These are phyloP conservation scores for Gaultheria prostrata DNA, from an alignment of 148 eudicot genomes.

Conservation along the genomic window DNA sequence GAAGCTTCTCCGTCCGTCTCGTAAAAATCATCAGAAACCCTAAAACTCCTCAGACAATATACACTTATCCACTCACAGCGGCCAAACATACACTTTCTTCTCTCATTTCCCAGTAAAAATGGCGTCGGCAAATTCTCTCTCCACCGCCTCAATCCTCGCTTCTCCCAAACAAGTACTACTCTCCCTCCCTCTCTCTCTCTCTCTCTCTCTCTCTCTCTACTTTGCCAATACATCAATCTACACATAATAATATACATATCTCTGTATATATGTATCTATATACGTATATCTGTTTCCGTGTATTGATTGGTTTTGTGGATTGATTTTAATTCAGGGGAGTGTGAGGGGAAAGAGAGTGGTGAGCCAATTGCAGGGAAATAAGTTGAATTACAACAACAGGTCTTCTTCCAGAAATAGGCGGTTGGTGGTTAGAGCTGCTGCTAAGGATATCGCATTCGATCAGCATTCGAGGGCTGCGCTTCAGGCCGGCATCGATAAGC, in stretches of 20 bases:
- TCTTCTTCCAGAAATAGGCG: conserved; percentile 31
- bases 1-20: conserved; percentile 17
- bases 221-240: not conserved
- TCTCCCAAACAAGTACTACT: conserved; percentile 46
- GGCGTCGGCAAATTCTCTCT: conserved; percentile 85
- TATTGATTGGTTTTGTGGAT: conserved; percentile 7
- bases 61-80: conserved; percentile 17
- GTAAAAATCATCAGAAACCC: conserved; percentile 14
- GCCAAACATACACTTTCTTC: not conserved
- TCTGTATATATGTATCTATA: not conserved
- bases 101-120: conserved; percentile 22
- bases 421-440: conserved; percentile 66
- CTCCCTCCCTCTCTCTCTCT: not conserved
- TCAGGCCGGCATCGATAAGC: conserved; percentile 92
- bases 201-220: not conserved
- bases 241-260: not conserved
- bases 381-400: conserved; percentile 38
- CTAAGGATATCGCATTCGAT: conserved; percentile 85
- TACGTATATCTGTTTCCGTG: not conserved
- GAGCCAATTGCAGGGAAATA: conserved; percentile 58
- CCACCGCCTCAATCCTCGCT: conserved; percentile 71
- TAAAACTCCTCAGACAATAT: not conserved
- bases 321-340: conserved; percentile 35
- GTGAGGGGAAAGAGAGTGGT: conserved; percentile 45
- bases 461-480: conserved; percentile 77